Evolutionary conservation across 2,329 filamentous ascomycete species (phyloP).

Genomic region (Aspergillus pseudoterreus): DNA sequence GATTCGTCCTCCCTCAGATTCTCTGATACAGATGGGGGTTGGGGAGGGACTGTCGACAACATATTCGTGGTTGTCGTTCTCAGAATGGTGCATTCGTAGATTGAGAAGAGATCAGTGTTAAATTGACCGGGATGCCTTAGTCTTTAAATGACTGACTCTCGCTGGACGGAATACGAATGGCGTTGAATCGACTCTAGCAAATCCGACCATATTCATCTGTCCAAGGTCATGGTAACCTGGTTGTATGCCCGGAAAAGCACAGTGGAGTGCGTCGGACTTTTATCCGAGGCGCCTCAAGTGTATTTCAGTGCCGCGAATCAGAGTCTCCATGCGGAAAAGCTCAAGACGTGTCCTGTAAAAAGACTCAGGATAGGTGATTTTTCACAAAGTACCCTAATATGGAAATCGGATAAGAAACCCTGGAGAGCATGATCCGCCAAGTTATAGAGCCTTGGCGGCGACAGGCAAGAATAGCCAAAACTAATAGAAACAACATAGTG

Average conservation of each 20-base stretch:
- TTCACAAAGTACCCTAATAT: too few species aligned
- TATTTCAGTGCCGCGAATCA: not conserved
- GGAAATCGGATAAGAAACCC: too few species aligned
- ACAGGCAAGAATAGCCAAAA: too few species aligned
- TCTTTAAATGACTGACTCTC: not conserved
- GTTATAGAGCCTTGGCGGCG: too few species aligned
- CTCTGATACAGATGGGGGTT: conserved; percentile 2
- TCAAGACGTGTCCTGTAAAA: not conserved
- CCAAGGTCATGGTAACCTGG: not conserved
- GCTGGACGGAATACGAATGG: not conserved
- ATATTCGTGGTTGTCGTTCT: conserved; percentile 4
- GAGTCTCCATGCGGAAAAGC: not conserved
- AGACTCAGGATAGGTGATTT: too few species aligned
- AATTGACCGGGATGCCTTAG: too few species aligned
- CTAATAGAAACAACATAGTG: too few species aligned
- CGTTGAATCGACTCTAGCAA: not conserved
- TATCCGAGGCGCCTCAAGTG: not conserved
- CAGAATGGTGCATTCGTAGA: not conserved
- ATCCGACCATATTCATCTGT: not conserved
- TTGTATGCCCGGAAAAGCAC: conserved; percentile 3
- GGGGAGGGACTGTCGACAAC: conserved; percentile 10
- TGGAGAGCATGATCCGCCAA: too few species aligned
- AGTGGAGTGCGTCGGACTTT: not conserved
- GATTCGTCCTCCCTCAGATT: not conserved
- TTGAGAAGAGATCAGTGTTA: not conserved